These are phyloP conservation scores for Microcera coccophila DNA, from an alignment of 2,329 filamentous ascomycete genomes.

Conservation along the genomic window DNA sequence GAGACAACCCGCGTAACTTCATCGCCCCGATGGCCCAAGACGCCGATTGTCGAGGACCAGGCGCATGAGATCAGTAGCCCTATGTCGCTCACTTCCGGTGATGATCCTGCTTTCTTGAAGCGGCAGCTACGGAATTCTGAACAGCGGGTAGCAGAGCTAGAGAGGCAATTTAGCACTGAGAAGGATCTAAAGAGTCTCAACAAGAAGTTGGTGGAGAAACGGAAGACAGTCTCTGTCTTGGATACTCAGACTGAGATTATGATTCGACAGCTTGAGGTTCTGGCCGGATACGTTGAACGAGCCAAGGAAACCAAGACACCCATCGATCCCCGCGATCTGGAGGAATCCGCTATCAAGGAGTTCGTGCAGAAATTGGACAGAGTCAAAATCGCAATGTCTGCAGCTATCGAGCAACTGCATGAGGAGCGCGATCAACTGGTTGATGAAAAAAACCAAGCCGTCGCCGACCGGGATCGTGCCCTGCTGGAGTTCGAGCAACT, in stretches of 20 bases:
- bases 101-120: constrained; percentile 66
- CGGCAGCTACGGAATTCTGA: constrained; percentile 78
- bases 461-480: constrained; percentile 84
- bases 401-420: constrained; percentile 56
- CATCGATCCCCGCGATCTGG: constrained; percentile 75
- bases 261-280: constrained; percentile 82
- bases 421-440: constrained; percentile 74
- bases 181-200: constrained; percentile 72
- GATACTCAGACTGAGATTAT: constrained; percentile 96
- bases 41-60: constrained; percentile 57
- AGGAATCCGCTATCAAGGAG: constrained; percentile 87
- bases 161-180: constrained; percentile 67
- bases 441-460: constrained; percentile 78
- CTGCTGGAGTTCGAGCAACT: constrained; percentile 94
- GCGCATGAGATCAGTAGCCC: constrained; percentile 68
- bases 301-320: constrained; percentile 80
- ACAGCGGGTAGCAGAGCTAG: constrained; percentile 80
- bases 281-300: constrained; percentile 81
- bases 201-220: constrained; percentile 84
- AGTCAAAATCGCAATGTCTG: constrained; percentile 56
- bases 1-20: constrained; percentile 61
- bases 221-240: constrained; percentile 89
- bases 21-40: constrained; percentile 68
- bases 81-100: constrained; percentile 57
- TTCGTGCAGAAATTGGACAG: constrained; percentile 72